phyloP scores from a whole-genome alignment of 805 yeast species.

The Groenewaldozyma salmanticensis region DNA sequence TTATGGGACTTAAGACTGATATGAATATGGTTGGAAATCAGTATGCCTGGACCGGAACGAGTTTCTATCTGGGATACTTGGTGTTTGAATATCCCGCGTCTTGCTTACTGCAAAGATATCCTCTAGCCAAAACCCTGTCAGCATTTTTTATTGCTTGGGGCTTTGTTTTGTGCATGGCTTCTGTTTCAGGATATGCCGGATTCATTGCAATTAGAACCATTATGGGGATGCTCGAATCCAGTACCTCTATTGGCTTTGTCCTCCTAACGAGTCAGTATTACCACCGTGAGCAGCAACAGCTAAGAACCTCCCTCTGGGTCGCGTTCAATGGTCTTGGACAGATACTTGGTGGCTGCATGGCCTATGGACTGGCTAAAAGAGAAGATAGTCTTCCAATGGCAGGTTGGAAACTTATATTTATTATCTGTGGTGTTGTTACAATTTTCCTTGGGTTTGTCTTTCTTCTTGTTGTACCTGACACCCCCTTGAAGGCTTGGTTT shows the following conservation, averaged over 20 bases:
- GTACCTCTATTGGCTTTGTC: constrained; percentile 51
- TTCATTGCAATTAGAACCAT: constrained; percentile 40
- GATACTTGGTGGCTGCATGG: constrained; percentile 37
- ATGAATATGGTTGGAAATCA: constrained; percentile 31
- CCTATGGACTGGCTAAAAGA: constrained; percentile 34
- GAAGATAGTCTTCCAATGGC: constrained; percentile 22
- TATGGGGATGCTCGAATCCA: constrained; percentile 43
- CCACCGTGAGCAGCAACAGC: constrained; percentile 36
- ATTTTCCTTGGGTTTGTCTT: constrained; percentile 27
- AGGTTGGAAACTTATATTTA: constrained; percentile 46
- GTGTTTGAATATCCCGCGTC: constrained; percentile 43
- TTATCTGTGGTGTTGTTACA: constrained; percentile 48
- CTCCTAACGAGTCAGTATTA: constrained; percentile 51
- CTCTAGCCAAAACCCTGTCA: constrained; percentile 39
- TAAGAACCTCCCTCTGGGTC: constrained; percentile 34
- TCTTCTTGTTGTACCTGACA: constrained; percentile 35
- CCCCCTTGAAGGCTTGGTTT: constrained; percentile 30
- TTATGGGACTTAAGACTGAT: constrained; percentile 20
- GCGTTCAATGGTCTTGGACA: constrained; percentile 35
- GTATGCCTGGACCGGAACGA: constrained; percentile 40
- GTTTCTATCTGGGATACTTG: constrained; percentile 55
- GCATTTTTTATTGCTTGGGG: constrained; percentile 55
- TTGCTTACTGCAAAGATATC: constrained; percentile 41
- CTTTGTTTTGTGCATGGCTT: constrained; percentile 28
- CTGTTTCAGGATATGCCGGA: constrained; percentile 35